A percentile compares a stretch with the other conserved stretches of the same genome.
Conservation (phyloP, 1,284 basidiomycete species). For the Pholiota adiposa region DNA sequence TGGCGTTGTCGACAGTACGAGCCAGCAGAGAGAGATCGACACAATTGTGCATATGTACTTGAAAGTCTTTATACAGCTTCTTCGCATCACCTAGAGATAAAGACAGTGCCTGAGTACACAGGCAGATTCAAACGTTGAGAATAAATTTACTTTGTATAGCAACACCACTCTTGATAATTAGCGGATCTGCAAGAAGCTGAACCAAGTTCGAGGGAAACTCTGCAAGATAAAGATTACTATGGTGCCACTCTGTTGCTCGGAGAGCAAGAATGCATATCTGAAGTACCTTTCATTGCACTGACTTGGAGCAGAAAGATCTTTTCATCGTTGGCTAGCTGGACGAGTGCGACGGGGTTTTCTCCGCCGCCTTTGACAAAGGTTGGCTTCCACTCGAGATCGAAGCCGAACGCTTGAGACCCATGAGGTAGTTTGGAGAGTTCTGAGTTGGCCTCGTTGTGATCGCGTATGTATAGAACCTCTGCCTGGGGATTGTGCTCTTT, state of each 20-base stretch:
- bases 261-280: neutral
- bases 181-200: conserved; percentile 52
- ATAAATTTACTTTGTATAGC: conserved; percentile 61
- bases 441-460: conserved; percentile 33
- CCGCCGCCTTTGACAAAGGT: conserved; percentile 49
- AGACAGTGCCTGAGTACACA: conserved; percentile 8
- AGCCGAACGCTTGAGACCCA: conserved; percentile 51
- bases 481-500: conserved; percentile 32
- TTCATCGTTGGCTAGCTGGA: conserved; percentile 64
- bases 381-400: conserved; percentile 80
- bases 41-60: conserved; percentile 54
- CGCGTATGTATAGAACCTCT: conserved; percentile 35
- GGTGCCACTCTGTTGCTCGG: neutral
- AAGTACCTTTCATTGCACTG: conserved; percentile 58
- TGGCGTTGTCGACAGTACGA: conserved; percentile 64
- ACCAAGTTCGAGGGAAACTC: conserved; percentile 59
- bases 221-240: conserved; percentile 27
- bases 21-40: conserved; percentile 73
- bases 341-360: conserved; percentile 69
- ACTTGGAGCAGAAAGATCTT: conserved; percentile 67
- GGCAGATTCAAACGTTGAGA: neutral
- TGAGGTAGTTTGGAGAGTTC: conserved; percentile 28
- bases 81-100: conserved; percentile 57
- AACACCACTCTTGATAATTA: conserved; percentile 67
- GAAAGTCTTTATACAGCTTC: conserved; percentile 62